Conservation (phyloP, 2,329 filamentous ascomycete species). For the Cercospora zeae-maydis region DNA sequence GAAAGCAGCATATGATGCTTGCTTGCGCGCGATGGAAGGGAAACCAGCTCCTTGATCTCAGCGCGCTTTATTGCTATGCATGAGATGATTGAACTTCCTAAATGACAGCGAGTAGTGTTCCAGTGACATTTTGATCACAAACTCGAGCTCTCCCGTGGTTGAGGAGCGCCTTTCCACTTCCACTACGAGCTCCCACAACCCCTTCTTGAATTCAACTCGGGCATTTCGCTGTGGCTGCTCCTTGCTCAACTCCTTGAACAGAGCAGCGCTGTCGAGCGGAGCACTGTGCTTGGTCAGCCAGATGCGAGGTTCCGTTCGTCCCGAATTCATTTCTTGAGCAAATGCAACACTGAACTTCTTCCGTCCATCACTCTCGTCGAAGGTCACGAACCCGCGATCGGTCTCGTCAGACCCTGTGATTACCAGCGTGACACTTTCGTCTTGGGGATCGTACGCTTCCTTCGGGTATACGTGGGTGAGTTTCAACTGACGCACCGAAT, state of each 20-base stretch:
- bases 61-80: constrained; percentile 2
- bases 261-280: background rate
- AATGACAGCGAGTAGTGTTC: constrained; percentile 19
- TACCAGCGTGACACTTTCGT: constrained; percentile 15
- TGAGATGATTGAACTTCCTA: constrained; percentile 8
- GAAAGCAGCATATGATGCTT: constrained; percentile 40
- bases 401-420: constrained; percentile 20
- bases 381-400: constrained; percentile 21
- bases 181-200: constrained; percentile 15
- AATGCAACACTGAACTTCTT: constrained; percentile 21
- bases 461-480: constrained; percentile 13
- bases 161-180: constrained; percentile 13
- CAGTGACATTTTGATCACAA: constrained; percentile 17
- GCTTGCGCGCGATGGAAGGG: constrained; percentile 1
- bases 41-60: background rate
- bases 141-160: constrained; percentile 17
- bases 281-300: constrained; percentile 14
- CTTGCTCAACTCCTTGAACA: constrained; percentile 9
- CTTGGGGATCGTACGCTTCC: constrained; percentile 15
- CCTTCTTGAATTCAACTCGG: constrained; percentile 21
- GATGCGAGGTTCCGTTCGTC: constrained; percentile 16
- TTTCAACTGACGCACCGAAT: constrained; percentile 12
- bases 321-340: constrained; percentile 16
- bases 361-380: constrained; percentile 19
- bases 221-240: constrained; percentile 3